Evolutionary conservation across 257 asterid genomes (phyloP).

Genomic region (Solanum tacnaense): DNA sequence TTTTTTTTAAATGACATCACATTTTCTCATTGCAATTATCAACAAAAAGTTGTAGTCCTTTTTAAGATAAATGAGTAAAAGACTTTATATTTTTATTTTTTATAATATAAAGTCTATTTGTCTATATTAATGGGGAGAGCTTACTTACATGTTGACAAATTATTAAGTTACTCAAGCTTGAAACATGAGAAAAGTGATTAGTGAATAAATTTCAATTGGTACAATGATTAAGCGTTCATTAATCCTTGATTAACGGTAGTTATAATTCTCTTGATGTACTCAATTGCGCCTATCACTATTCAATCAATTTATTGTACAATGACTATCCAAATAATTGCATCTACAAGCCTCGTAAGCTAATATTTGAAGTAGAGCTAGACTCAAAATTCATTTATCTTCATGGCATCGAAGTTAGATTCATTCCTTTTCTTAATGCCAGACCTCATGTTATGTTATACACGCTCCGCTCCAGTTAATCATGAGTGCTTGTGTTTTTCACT

Average conservation of each 20-base stretch:
- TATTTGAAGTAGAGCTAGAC: background rate
- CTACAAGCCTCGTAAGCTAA: background rate
- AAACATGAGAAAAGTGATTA: background rate
- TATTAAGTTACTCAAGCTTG: background rate
- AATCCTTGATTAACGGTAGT: background rate
- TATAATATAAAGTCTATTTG: background rate
- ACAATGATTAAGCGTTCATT: background rate
- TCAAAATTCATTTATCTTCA: background rate
- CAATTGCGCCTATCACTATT: background rate
- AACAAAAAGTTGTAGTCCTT: background rate
- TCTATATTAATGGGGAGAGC: background rate
- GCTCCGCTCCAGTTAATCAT: background rate
- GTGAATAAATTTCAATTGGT: background rate
- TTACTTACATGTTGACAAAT: background rate
- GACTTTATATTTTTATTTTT: background rate
- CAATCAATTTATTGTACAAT: background rate
- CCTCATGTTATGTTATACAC: background rate
- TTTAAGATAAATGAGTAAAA: background rate
- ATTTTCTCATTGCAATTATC: background rate
- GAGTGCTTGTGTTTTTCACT: background rate
- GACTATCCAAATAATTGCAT: background rate
- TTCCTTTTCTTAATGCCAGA: background rate
- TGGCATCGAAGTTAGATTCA: background rate
- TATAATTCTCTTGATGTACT: background rate
- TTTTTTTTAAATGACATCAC: background rate